phyloP scores from a whole-genome alignment of 2,329 filamentous ascomycete species.

The Colletotrichum coccodes region DNA sequence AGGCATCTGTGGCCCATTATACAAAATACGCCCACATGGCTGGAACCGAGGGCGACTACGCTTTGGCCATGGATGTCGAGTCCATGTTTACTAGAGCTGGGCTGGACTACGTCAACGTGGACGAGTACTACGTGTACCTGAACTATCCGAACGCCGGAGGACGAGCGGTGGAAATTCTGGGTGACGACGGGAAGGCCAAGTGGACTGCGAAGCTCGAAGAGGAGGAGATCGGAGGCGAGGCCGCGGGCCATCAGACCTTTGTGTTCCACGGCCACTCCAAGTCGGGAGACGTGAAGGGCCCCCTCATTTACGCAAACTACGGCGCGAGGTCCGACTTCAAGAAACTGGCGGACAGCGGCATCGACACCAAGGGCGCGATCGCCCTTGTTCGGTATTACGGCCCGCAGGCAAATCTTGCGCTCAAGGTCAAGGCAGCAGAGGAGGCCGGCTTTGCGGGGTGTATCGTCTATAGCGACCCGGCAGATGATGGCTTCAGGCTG shows the following conservation, averaged over 20 bases:
- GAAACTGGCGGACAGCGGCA: slow-evolving; percentile 73
- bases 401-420: slow-evolving; percentile 74
- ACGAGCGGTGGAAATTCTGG: slow-evolving; percentile 82
- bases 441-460: slow-evolving; percentile 86
- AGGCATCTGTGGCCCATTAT: slow-evolving; percentile 79
- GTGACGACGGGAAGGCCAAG: slow-evolving; percentile 68
- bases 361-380: slow-evolving; percentile 83
- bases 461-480: slow-evolving; percentile 91
- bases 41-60: slow-evolving; percentile 93
- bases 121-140: slow-evolving; percentile 88
- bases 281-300: slow-evolving; percentile 85
- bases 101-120: slow-evolving; percentile 79
- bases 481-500: slow-evolving; percentile 81
- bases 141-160: slow-evolving; percentile 88
- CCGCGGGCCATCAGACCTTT: slow-evolving; percentile 74
- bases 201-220: slow-evolving; percentile 92
- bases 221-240: slow-evolving; percentile 71
- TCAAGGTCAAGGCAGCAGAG: slow-evolving; percentile 93
- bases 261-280: slow-evolving; percentile 92
- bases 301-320: slow-evolving; percentile 91
- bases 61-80: slow-evolving; percentile 85
- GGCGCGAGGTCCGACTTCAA: slow-evolving; percentile 88
- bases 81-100: slow-evolving; percentile 77
- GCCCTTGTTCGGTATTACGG: slow-evolving; percentile 86
- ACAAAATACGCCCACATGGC: slow-evolving; percentile 90